Base-by-base conservation (phyloP, 2,329 filamentous ascomycete species). In the Lachnum nothofagi region DNA sequence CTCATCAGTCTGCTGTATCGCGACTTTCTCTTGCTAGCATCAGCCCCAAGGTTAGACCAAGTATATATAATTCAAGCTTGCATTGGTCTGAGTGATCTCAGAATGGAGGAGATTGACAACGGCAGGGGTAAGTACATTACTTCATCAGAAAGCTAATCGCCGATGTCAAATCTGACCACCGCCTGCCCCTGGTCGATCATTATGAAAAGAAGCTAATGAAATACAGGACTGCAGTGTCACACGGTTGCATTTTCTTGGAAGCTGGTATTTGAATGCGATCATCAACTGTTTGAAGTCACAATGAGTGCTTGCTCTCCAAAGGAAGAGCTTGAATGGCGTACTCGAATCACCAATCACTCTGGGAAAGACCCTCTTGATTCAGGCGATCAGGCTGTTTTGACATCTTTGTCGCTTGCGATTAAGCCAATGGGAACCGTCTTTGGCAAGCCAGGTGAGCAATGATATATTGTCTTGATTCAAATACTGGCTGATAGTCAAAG, bases 231-330 rank as follows among this genome's bases (percentile, higher is more conserved):
- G 6, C 89, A 91, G 72, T 96, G 90, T 61, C 85, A 93, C 55
- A 88, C 86, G 3, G 87, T 88, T 1, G 83, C 87, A 0, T 88
- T 88, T 65, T 93, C 90, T 1, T 97, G 91, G 91, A 98, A 97
- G 65, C 62, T 96, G 9, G 76, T 88, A 2, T 96, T 97, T 61
- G 84, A 93, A 64, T 80, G 80, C 56, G 77, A 85, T 48, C 79
- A 86, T 56, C 82, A 86, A 51, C 73, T 91, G 45, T 91, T 88
- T 64, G 91, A 97, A 67, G 69, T 95, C 14, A 82, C 96, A 34
- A 76, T 95, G 70, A 94, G 86, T 56, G 91, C 90, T 29, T 95
- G 90, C 60, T 91, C 86, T 1, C 74, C 81, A 0, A 80, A 78
- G 34, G 91, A 98, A 65, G 88, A 93, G 60, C 72, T 78, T 39